Conservation (phyloP, 2,329 filamentous ascomycete species). For the Dryadomyces quercus-mongolicae region DNA sequence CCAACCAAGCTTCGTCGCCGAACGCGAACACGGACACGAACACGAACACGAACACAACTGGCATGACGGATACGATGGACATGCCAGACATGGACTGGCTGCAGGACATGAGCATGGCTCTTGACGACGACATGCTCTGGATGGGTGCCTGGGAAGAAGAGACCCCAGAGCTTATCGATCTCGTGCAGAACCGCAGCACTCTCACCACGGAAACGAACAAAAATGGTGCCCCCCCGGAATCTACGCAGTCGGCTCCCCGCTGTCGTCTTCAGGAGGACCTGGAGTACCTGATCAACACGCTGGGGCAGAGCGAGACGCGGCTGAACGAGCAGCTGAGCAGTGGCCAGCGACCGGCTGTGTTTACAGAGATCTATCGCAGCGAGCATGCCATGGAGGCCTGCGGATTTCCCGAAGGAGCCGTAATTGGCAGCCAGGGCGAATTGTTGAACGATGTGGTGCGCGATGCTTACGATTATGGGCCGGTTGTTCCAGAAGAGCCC, state of each 20-base stretch:
- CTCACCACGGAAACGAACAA: too few species aligned
- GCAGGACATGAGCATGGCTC: background rate
- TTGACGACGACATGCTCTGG: background rate
- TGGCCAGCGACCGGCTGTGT: constrained; percentile 2
- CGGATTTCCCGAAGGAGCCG: background rate
- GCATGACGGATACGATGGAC: background rate
- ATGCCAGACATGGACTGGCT: background rate
- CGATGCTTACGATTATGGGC: background rate
- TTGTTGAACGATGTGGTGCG: background rate
- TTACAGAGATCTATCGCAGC: constrained; percentile 1
- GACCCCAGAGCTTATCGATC: background rate
- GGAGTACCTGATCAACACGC: background rate
- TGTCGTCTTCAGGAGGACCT: background rate
- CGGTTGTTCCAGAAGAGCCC: background rate
- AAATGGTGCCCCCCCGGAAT: background rate
- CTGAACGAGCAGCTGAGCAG: background rate
- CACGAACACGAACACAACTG: too few species aligned
- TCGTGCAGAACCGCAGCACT: background rate
- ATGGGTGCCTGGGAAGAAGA: background rate
- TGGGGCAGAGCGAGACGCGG: background rate
- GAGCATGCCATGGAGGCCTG: background rate
- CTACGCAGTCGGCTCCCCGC: too few species aligned
- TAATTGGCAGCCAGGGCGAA: background rate
- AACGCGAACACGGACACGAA: background rate
- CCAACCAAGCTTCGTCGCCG: too few species aligned